Base-by-base conservation (phyloP, 495 filamentous ascomycete species). In the Trypethelium eluteriae region DNA sequence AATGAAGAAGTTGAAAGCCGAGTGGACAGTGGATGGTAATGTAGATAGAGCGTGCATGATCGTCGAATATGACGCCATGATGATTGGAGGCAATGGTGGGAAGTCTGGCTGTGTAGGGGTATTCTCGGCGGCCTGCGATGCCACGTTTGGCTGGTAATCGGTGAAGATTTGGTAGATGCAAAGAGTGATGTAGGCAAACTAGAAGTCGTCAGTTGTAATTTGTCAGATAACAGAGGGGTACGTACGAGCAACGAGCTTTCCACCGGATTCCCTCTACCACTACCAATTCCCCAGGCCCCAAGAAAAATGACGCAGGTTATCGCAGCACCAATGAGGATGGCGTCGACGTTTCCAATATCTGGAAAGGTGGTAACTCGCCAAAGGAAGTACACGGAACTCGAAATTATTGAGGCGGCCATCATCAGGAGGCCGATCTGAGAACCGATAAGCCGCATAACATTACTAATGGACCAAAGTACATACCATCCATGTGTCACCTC, bases 161-260 rank as follows among this genome's bases (percentile, higher is more conserved):
- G 94, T 98, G 78, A 98, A 98, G 73, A 97, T 97, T 76, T 98
- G 94, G 76, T 98, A 98, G 74, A 97, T 89, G 81, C 92, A 97
- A 68, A 98, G 86, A 12, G 96, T 93, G 64, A 96, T 85, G 76
- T 98, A 98, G 73, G 94, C 93, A 74, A 98, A 97, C 70, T 74
- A n/a, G 32, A 36, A 18, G 25, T 3, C 10, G 7, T 59, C 7
- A 36, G 32, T 36, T 7, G 36, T 6, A 57, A 66, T 67, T 49
- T 39, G 64, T 50, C 50, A 70, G 66, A 44, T 34, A 67, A 18
- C 12, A 18, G 6, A 36, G 18, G n/a, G 34, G 14, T 25, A 68
- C 72, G 32, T 74, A 74, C 74, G 41, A 98, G 84, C 32, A 98
- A 82, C 16, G 93, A 96, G 71, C 90, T 95, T 77, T 98, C 94